Evolutionary conservation across 2,329 filamentous ascomycete genomes (phyloP).

Genomic region (Esteya vermicola): DNA sequence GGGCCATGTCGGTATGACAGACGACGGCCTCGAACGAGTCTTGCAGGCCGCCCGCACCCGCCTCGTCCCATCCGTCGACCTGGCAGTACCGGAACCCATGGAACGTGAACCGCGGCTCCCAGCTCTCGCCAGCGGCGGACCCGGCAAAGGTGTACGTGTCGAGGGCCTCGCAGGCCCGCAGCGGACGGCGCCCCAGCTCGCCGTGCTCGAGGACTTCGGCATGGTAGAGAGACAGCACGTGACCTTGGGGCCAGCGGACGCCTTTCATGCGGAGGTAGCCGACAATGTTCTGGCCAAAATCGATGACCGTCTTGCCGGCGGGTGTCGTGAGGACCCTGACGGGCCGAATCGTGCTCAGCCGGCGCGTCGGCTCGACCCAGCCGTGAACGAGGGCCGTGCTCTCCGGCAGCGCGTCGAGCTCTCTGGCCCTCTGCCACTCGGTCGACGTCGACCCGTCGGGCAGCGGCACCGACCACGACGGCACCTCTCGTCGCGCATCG

Average conservation of each 20-base stretch:
- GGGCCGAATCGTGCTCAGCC: conserved; percentile 17
- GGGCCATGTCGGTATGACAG: conserved; percentile 36
- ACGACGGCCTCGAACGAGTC: conserved; percentile 17
- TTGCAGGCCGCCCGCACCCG: conserved; percentile 18
- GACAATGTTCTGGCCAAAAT: conserved; percentile 46
- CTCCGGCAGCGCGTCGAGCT: conserved; percentile 15
- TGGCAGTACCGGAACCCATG: conserved; percentile 33
- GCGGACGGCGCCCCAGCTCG: conserved; percentile 25
- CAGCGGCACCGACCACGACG: no score
- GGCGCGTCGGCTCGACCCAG: conserved; percentile 29
- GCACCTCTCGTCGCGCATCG: conserved; percentile 21
- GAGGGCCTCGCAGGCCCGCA: conserved; percentile 25
- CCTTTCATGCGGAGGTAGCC: no score
- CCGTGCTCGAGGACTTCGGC: conserved; percentile 39
- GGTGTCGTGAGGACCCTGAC: conserved; percentile 17
- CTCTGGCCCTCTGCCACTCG: conserved; percentile 9
- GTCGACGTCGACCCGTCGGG: neutral
- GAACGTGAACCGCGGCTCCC: conserved; percentile 36
- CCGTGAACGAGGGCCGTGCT: conserved; percentile 23
- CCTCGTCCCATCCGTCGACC: conserved; percentile 13
- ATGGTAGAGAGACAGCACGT: conserved; percentile 29
- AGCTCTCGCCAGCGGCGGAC: conserved; percentile 8
- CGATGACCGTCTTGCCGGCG: conserved; percentile 31
- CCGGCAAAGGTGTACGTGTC: conserved; percentile 27
- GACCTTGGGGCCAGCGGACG: conserved; percentile 17